These are phyloP conservation scores for Sugiyamaella smithiae DNA, from an alignment of 805 yeast genomes.

Conservation along the genomic window DNA sequence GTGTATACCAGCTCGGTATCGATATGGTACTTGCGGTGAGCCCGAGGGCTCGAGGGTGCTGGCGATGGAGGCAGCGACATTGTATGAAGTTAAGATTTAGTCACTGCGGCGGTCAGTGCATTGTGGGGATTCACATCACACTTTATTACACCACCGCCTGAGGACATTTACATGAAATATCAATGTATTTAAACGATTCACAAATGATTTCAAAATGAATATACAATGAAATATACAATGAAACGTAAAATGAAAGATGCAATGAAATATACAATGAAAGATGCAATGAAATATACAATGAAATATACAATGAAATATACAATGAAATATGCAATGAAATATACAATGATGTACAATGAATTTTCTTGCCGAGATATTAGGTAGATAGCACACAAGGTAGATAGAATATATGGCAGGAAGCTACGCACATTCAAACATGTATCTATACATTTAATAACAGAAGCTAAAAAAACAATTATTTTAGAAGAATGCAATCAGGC, in stretches of 20 bases:
- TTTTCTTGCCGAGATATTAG: no score
- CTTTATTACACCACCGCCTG: neutral
- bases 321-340: neutral
- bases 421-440: no score
- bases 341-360: no score
- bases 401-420: no score
- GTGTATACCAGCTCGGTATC: conserved; percentile 70
- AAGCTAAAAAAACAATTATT: conserved; percentile 5
- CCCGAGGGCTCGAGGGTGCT: conserved; percentile 17
- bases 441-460: neutral
- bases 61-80: conserved; percentile 20
- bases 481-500: conserved; percentile 13
- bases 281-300: neutral
- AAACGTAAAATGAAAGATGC: no score
- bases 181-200: no score
- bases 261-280: no score
- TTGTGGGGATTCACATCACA: neutral
- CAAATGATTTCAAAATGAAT: no score
- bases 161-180: no score
- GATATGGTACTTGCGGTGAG: conserved; percentile 40
- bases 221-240: no score
- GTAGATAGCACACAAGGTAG: no score
- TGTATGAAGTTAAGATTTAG: neutral
- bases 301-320: conserved; percentile 1
- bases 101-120: no score